Evolutionary conservation across 192 early-diverging fungal genomes (phyloP).

Genomic region (Obelidium mucronatum): DNA sequence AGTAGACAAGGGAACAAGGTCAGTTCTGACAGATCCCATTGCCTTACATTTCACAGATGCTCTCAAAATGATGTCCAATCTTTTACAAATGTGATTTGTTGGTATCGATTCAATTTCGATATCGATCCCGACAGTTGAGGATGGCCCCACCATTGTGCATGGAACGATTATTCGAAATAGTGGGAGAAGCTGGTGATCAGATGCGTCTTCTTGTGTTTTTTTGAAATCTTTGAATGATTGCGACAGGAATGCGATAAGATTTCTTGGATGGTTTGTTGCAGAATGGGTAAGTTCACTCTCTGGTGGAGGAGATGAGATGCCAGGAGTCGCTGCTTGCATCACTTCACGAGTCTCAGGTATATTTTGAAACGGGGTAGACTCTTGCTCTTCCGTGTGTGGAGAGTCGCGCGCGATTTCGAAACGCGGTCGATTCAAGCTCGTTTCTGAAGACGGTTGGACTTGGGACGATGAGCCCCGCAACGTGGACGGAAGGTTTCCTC

Average conservation of each 20-base stretch:
- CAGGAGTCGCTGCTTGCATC: no score
- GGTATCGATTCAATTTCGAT: conserved; percentile 7
- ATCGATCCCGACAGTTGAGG: background rate
- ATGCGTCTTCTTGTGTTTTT: no score
- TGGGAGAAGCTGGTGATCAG: background rate
- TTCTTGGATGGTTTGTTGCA: no score
- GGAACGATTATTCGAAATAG: conserved; percentile 18
- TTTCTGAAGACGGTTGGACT: background rate
- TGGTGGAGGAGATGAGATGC: background rate
- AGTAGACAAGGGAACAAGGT: background rate
- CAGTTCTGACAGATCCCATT: background rate
- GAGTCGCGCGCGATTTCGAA: background rate
- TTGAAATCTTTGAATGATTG: background rate
- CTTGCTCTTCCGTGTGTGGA: background rate
- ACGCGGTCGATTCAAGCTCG: background rate
- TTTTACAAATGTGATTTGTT: background rate
- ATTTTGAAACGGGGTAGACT: no score
- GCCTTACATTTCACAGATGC: conserved; percentile 1
- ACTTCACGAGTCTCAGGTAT: no score
- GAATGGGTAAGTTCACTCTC: background rate
- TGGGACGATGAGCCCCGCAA: no score
- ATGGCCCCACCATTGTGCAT: conserved; percentile 20
- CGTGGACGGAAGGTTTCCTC: background rate
- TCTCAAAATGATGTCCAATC: background rate
- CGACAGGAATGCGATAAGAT: no score